phyloP scores from a whole-genome alignment of 2,329 filamentous ascomycete species.

The Colletotrichum liaoningense region DNA sequence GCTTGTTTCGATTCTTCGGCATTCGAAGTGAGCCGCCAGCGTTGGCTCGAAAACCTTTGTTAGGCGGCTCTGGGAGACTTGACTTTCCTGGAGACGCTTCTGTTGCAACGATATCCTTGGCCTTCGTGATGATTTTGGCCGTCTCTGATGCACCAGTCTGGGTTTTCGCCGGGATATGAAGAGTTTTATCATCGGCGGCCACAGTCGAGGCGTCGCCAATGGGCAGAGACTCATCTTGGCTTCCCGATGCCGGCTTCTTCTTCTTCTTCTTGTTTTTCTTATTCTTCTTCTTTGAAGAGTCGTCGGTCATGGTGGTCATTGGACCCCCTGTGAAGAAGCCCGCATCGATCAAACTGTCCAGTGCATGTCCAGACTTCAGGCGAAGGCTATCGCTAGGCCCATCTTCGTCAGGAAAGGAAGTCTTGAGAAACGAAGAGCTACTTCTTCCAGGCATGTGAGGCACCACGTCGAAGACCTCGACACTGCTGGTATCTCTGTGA shows the following conservation, averaged over 20 bases:
- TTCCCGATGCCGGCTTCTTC: constrained; percentile 12
- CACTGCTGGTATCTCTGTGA: background rate
- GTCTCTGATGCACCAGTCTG: background rate
- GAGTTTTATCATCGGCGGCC: background rate
- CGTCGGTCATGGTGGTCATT: background rate
- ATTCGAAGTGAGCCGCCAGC: constrained; percentile 49
- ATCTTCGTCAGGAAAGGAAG: background rate
- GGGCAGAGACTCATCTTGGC: background rate
- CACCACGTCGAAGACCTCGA: background rate
- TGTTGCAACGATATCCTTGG: too few species aligned
- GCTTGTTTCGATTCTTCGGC: constrained; percentile 43
- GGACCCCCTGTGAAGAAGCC: background rate
- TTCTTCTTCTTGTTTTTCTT: constrained; percentile 43
- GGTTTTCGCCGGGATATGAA: background rate
- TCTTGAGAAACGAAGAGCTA: background rate
- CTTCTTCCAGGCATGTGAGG: background rate
- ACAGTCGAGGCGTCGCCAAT: background rate
- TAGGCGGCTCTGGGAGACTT: background rate
- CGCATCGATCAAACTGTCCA: constrained; percentile 4
- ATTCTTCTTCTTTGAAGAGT: constrained; percentile 25
- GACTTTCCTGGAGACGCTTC: background rate
- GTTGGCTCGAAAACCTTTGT: constrained; percentile 41
- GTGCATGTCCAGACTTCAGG: background rate
- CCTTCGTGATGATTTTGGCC: background rate
- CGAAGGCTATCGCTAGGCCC: background rate